Percentiles rank a stretch among this genome's conserved stretches.
phyloP scores from a whole-genome alignment of 805 yeast genomes.

The Candida maris region DNA sequence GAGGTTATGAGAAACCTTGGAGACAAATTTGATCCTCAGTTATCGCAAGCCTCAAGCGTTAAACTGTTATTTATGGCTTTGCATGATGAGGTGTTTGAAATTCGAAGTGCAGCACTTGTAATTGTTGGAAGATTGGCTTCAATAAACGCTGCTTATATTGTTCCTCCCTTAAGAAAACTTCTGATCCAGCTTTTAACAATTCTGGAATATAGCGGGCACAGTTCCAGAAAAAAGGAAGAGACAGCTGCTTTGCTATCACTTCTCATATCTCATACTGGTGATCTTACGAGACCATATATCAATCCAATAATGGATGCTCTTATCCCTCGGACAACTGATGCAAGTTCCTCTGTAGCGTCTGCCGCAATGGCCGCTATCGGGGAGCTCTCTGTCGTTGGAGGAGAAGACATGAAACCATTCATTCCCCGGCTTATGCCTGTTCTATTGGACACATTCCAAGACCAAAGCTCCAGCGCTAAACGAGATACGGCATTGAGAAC shows the following conservation, averaged over 20 bases:
- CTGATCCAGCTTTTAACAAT: conserved; percentile 82
- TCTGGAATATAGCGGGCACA: conserved; percentile 73
- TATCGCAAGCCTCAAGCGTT: conserved; percentile 91
- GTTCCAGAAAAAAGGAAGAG: conserved; percentile 76
- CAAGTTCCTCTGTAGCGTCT: conserved; percentile 78
- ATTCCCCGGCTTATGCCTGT: conserved; percentile 80
- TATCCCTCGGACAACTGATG: conserved; percentile 68
- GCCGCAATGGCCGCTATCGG: conserved; percentile 86
- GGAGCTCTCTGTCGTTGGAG: conserved; percentile 83
- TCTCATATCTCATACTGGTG: conserved; percentile 72
- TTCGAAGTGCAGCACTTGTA: conserved; percentile 72
- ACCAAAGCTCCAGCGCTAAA: conserved; percentile 83
- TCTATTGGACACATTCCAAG: conserved; percentile 82
- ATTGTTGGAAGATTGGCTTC: conserved; percentile 80
- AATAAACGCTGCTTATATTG: conserved; percentile 92
- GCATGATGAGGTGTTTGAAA: conserved; percentile 84
- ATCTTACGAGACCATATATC: conserved; percentile 84
- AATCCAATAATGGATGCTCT: conserved; percentile 86
- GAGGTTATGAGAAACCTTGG: conserved; percentile 74
- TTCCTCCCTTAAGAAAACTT: conserved; percentile 86
- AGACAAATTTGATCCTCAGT: conserved; percentile 78
- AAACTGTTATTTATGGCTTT: conserved; percentile 80
- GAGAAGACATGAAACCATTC: conserved; percentile 74
- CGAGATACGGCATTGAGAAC: conserved; percentile 87
- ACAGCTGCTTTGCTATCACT: conserved; percentile 72